Percentiles rank a stretch among this genome's conserved stretches.
Evolutionary conservation across 768 basidiomycete species (phyloP).

Genomic region (Tricholoma matsutake): DNA sequence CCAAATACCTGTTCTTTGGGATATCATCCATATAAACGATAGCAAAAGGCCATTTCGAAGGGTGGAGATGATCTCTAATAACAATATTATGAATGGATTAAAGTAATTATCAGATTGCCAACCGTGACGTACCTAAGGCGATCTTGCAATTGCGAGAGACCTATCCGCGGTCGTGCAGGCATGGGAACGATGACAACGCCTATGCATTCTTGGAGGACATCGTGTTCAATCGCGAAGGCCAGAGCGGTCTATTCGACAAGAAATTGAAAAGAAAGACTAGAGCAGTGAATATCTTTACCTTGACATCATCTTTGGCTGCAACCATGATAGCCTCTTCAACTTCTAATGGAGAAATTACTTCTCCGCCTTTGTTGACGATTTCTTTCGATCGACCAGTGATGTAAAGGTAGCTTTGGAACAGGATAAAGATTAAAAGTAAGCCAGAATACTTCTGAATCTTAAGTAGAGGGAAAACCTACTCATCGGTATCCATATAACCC

Average conservation of each 20-base stretch:
- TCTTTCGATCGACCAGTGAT: conserved; percentile 61
- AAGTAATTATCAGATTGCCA: background rate
- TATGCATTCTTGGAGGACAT: conserved; percentile 46
- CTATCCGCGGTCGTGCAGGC: conserved; percentile 31
- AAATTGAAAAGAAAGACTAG: background rate
- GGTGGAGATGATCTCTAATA: conserved; percentile 40
- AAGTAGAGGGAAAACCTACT: conserved; percentile 19
- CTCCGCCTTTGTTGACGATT: conserved; percentile 58
- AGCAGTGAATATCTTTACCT: conserved; percentile 21
- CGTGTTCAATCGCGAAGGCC: conserved; percentile 45
- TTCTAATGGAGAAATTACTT: conserved; percentile 60
- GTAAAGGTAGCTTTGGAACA: conserved; percentile 32
- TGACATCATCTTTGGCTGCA: conserved; percentile 38
- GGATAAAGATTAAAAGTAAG: background rate
- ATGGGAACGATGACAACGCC: conserved; percentile 41
- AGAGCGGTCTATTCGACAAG: conserved; percentile 27
- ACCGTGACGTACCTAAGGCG: conserved; percentile 29
- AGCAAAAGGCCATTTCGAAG: conserved; percentile 48
- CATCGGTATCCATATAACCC: conserved; percentile 46
- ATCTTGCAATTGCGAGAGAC: conserved; percentile 41
- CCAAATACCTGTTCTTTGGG: conserved; percentile 38
- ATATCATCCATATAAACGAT: conserved; percentile 46
- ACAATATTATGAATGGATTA: background rate
- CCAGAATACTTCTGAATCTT: background rate
- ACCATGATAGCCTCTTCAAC: conserved; percentile 53